Percentiles rank a stretch among this genome's conserved stretches.
Evolutionary conservation across 257 asterid genomes (phyloP).

Genomic region (Solanum lycopersicoides): DNA sequence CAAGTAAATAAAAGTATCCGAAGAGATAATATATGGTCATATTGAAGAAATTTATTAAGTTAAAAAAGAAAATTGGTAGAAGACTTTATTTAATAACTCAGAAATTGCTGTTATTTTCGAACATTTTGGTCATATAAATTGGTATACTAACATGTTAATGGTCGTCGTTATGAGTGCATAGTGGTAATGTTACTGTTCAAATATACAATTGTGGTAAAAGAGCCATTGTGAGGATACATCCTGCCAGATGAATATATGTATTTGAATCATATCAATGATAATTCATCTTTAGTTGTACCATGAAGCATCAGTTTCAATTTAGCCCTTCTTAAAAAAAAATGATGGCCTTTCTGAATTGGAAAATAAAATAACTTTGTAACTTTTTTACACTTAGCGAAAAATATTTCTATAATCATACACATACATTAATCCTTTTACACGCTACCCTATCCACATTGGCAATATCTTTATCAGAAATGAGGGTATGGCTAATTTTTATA

Average conservation of each 20-base stretch:
- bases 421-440: not conserved
- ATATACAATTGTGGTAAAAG: not conserved
- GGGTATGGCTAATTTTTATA: not conserved
- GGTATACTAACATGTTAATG: not conserved
- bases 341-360: not conserved
- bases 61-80: not conserved
- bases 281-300: not conserved
- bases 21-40: not conserved
- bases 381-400: not conserved
- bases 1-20: not conserved
- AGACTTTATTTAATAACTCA: not conserved
- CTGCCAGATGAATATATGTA: not conserved
- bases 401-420: not conserved
- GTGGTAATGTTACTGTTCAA: not conserved
- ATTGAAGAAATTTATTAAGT: not conserved
- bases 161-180: not conserved
- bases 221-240: not conserved
- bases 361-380: too few relatives aligned
- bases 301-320: not conserved
- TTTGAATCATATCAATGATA: not conserved
- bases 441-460: not conserved
- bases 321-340: not conserved
- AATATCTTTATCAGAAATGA: not conserved
- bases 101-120: too few relatives aligned
- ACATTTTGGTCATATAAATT: not conserved